phyloP scores from a whole-genome alignment of 2,329 filamentous ascomycete genomes.

The Penicillium sp. region DNA sequence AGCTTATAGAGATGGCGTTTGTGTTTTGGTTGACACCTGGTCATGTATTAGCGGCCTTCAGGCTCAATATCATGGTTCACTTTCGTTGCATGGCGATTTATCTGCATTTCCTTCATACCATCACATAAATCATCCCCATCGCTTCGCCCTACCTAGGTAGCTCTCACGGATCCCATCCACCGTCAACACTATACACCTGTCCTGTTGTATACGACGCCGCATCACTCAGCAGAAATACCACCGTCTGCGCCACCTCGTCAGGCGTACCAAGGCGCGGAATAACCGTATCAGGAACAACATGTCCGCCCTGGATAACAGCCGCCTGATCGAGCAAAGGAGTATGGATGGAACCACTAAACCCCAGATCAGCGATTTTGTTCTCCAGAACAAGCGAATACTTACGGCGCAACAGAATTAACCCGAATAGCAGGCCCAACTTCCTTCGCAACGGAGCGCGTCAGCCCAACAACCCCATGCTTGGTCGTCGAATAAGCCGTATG shows the following conservation, averaged over 20 bases:
- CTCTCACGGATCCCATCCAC: conserved; percentile 40
- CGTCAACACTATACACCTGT: conserved; percentile 44
- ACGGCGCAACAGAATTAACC: conserved; percentile 44
- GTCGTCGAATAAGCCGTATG: conserved; percentile 32
- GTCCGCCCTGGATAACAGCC: conserved; percentile 20
- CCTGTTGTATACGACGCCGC: conserved; percentile 47
- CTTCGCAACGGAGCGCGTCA: conserved; percentile 38
- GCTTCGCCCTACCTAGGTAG: neutral
- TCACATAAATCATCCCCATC: neutral
- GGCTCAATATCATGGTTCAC: neutral
- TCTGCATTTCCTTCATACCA: neutral
- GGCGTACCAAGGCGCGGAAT: conserved; percentile 30
- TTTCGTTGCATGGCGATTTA: neutral
- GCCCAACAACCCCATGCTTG: conserved; percentile 32
- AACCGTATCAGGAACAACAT: conserved; percentile 12
- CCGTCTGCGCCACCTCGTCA: conserved; percentile 41
- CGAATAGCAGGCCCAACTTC: conserved; percentile 36
- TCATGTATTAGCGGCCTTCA: neutral
- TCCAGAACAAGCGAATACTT: conserved; percentile 17
- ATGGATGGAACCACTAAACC: conserved; percentile 26
- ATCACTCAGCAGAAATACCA: conserved; percentile 47
- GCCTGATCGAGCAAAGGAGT: conserved; percentile 31
- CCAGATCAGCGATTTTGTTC: conserved; percentile 1
- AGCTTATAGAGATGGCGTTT: conserved; percentile 6
- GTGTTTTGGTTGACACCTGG: neutral